phyloP scores from a whole-genome alignment of 257 asterid genomes.

The Solanum stenotomum region DNA sequence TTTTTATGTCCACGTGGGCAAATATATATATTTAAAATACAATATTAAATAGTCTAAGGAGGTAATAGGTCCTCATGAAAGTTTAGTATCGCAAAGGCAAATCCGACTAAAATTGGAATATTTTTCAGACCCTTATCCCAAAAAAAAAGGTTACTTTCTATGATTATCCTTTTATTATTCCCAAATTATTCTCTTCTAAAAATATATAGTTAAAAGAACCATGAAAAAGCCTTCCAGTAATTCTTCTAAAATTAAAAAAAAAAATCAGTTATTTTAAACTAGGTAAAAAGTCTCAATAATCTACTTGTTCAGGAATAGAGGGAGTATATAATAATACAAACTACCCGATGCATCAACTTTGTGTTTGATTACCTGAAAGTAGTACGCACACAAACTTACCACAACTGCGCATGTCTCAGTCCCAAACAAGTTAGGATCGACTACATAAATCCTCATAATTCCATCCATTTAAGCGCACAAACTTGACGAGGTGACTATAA shows the following conservation, averaged over 20 bases:
- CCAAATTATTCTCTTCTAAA: too few species aligned
- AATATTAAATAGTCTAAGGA: too few species aligned
- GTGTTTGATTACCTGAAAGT: background rate
- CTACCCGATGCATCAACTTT: background rate
- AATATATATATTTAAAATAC: too few species aligned
- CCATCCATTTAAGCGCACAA: background rate
- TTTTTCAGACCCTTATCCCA: too few species aligned
- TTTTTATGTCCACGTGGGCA: too few species aligned
- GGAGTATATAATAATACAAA: background rate
- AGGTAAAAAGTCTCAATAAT: background rate
- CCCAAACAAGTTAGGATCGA: background rate
- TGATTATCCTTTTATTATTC: too few species aligned
- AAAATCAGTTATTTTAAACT: background rate
- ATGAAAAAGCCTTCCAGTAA: background rate
- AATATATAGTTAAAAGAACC: background rate
- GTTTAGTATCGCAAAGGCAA: too few species aligned
- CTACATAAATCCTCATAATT: background rate
- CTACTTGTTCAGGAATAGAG: background rate
- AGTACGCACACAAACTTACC: background rate
- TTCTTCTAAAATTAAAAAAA: background rate
- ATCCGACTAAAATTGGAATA: rapidly evolving
- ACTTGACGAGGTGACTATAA: background rate
- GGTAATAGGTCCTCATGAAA: too few species aligned
- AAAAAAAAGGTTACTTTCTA: too few species aligned
- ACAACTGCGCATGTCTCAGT: background rate